Base-by-base conservation (phyloP, 768 basidiomycete species). In the Pholiota conissans region DNA sequence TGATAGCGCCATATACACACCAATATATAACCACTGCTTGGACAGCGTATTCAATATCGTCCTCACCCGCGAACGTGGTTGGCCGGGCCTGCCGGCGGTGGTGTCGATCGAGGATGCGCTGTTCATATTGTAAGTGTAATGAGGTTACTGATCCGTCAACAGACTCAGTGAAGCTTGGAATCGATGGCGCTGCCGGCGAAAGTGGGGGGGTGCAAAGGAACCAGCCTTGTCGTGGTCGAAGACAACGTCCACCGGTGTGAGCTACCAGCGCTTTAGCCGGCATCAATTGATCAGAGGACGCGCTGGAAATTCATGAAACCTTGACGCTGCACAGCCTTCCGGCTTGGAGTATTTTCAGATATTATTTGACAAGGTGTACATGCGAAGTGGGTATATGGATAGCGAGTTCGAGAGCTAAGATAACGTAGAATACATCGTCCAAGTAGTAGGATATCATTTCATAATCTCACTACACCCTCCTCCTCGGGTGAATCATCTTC, bases 11-110 rank as follows among this genome's bases (percentile, higher is more conserved):
- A 11, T 52, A 3, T 3, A 50, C 53, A 48, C 54, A 68, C 67
- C 65, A 52, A 68, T 68, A 42, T 66, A 68, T n/a, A 63, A 61
- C 67, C 67, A 68, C 28, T 65, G 63, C 32, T 61, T 65, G 48
- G 56, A 49, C 20, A 66, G 24, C 14, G 65, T 34, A 20, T 57
- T 49, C 16, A 61, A n/a, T 42, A 54, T 49, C 46, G 59, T 61
- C 48, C 57, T 61, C 34, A 65, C 28, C 11, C 52, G 55, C 37
- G 58, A 54, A 39, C 55, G 63, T 47, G 55, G 59, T 45, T 54
- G 49, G 63, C 64, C 65, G 64, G 64, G 55, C 65, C 63, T 51
- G 65, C 65, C 63, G 62, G 62, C 53, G 30, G 30, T 48, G 18
- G 34, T 42, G 5, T 54, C 52, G 39, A 39, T 30, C 18, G 39